A percentile compares a stretch with the other conserved stretches of the same genome.
phyloP scores from a whole-genome alignment of 495 filamentous ascomycete genomes.

The Xanthoparmelia taractica region DNA sequence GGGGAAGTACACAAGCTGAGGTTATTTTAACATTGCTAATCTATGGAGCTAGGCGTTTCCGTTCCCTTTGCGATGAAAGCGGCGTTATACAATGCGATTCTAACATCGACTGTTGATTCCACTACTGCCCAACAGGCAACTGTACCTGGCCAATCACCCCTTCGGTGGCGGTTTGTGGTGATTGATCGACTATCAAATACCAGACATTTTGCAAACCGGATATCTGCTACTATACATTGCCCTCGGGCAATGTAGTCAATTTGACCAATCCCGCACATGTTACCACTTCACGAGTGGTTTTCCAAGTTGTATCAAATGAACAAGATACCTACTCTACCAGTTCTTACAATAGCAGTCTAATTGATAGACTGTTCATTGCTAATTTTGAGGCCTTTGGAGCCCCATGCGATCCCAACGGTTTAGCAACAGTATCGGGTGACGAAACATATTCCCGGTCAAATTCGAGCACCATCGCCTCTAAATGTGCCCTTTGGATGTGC shows the following conservation, averaged over 20 bases:
- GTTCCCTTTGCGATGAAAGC: constrained; percentile 31
- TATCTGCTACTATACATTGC: not conserved
- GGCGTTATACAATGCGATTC: constrained; percentile 36
- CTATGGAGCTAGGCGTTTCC: no score
- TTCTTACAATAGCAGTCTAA: no score
- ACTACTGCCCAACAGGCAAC: constrained; percentile 38
- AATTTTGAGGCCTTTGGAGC: constrained; percentile 15
- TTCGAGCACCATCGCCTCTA: no score
- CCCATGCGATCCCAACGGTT: no score
- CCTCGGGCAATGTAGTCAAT: no score
- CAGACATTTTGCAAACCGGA: constrained; percentile 10
- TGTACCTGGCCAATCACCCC: constrained; percentile 39
- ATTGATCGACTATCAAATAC: constrained; percentile 33
- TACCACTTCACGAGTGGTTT: no score
- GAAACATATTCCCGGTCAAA: no score
- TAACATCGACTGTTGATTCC: constrained; percentile 24
- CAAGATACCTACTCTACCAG: no score
- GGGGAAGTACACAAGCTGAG: no score
- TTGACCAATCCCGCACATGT: no score
- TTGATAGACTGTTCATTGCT: constrained; percentile 4
- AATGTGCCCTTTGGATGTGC: constrained; percentile 14
- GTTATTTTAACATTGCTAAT: no score
- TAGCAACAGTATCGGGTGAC: not conserved
- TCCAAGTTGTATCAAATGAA: no score
- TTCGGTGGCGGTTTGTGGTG: constrained; percentile 40